phyloP scores from a whole-genome alignment of 2,329 filamentous ascomycete genomes.

The Keithomyces neogunnii region DNA sequence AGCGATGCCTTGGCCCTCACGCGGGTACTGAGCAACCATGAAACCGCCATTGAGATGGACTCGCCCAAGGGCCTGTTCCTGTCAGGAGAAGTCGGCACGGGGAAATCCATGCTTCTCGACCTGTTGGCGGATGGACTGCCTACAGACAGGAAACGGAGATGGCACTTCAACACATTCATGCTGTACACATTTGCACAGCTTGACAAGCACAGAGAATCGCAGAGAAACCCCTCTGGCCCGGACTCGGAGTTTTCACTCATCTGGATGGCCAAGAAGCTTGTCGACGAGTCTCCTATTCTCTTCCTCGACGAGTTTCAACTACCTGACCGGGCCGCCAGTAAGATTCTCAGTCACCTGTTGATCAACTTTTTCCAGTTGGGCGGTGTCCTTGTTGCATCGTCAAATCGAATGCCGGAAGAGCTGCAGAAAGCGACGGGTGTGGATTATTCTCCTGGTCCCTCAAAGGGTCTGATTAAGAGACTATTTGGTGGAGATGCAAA shows the following conservation, averaged over 20 bases:
- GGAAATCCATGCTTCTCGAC: conserved; percentile 80
- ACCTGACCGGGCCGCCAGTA: conserved; percentile 67
- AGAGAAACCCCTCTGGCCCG: conserved; percentile 10
- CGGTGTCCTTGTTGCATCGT: conserved; percentile 71
- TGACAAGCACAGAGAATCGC: conserved; percentile 50
- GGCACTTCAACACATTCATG: conserved; percentile 87
- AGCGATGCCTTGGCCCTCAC: conserved; percentile 58
- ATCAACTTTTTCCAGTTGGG: conserved; percentile 76
- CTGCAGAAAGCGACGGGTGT: conserved; percentile 66
- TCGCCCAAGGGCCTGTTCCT: conserved; percentile 69
- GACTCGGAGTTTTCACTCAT: conserved; percentile 56
- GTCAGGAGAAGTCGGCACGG: conserved; percentile 74
- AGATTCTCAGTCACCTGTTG: conserved; percentile 71
- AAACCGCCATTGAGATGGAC: conserved; percentile 61
- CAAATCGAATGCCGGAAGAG: conserved; percentile 78
- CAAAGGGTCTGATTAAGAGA: conserved; percentile 41
- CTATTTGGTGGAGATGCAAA: conserved; percentile 32
- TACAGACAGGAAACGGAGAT: conserved; percentile 62
- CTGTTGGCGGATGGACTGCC: conserved; percentile 72
- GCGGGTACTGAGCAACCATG: conserved; percentile 58
- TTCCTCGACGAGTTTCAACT: conserved; percentile 82
- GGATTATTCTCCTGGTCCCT: conserved; percentile 52
- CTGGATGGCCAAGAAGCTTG: conserved; percentile 66
- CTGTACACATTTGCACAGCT: conserved; percentile 65
- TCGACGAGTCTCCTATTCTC: conserved; percentile 65